Percentiles rank a stretch among this genome's conserved stretches.
phyloP scores from a whole-genome alignment of 306 rosid species.

The Lathyrus tuberosus region DNA sequence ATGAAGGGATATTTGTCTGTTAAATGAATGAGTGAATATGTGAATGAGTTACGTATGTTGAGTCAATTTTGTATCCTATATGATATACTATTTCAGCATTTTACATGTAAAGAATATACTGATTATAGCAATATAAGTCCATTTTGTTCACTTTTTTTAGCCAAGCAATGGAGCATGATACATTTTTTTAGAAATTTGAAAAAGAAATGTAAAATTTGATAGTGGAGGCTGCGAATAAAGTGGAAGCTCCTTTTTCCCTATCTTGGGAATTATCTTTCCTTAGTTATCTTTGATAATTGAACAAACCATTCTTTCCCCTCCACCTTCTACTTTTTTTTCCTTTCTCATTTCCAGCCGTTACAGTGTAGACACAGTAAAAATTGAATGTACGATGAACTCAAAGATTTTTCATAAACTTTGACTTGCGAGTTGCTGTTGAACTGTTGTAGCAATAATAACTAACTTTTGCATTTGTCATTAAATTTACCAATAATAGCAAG shows the following conservation, averaged over 20 bases:
- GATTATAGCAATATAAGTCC: slow-evolving; percentile 10
- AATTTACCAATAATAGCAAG: background rate
- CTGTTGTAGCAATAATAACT: slow-evolving; percentile 17
- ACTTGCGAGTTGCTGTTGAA: slow-evolving; percentile 27
- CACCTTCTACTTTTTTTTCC: slow-evolving; percentile 5
- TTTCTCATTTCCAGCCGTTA: slow-evolving; percentile 10
- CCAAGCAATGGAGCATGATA: slow-evolving; percentile 4
- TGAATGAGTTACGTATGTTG: slow-evolving; percentile 26
- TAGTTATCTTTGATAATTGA: slow-evolving; percentile 19
- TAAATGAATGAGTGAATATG: slow-evolving; percentile 23
- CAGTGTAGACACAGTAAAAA: slow-evolving; percentile 6
- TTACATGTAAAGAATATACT: slow-evolving; percentile 19
- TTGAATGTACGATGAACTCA: slow-evolving; percentile 30
- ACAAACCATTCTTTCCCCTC: slow-evolving; percentile 1
- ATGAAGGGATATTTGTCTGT: slow-evolving; percentile 19
- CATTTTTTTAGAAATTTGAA: slow-evolving; percentile 4
- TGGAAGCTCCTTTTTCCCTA: slow-evolving; percentile 4
- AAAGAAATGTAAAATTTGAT: slow-evolving; percentile 25
- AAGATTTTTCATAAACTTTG: slow-evolving; percentile 25
- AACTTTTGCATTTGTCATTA: slow-evolving; percentile 10
- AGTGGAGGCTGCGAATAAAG: slow-evolving; percentile 15
- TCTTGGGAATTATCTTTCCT: slow-evolving; percentile 14
- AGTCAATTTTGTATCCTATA: slow-evolving; percentile 6
- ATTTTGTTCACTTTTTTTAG: slow-evolving; percentile 13
- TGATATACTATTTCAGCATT: slow-evolving; percentile 17